Percentiles rank a stretch among this genome's conserved stretches.
phyloP scores from a whole-genome alignment of 768 basidiomycete species.

The Boletales sp. region DNA sequence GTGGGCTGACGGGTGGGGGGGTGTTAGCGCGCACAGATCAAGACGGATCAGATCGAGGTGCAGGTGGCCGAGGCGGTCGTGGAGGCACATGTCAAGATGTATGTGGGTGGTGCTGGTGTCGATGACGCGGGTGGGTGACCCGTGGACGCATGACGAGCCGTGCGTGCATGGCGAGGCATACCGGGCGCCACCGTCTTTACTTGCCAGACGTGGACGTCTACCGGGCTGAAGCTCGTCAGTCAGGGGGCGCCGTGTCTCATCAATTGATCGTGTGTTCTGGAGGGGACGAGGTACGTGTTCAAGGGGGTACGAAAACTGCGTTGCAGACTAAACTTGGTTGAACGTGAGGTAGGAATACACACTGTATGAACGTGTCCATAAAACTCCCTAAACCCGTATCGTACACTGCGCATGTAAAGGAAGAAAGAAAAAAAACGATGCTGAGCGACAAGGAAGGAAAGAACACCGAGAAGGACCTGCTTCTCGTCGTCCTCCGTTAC shows the following conservation, averaged over 20 bases:
- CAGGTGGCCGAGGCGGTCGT: slow-evolving; percentile 31
- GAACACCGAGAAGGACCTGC: slow-evolving; percentile 16
- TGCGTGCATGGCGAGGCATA: neutral
- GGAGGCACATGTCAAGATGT: slow-evolving; percentile 36
- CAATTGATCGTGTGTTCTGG: too few relatives aligned
- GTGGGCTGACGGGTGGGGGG: neutral
- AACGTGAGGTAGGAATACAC: neutral
- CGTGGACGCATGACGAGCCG: neutral
- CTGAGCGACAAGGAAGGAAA: slow-evolving; percentile 1
- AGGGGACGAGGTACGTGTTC: neutral
- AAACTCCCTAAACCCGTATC: slow-evolving; percentile 1
- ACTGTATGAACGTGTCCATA: slow-evolving; percentile 1
- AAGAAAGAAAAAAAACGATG: too few relatives aligned
- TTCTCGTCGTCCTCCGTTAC: slow-evolving; percentile 13
- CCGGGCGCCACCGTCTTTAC: too few relatives aligned
- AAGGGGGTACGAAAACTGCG: neutral
- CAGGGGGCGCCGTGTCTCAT: too few relatives aligned
- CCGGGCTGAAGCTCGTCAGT: too few relatives aligned
- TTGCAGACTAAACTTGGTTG: neutral
- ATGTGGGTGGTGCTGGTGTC: slow-evolving; percentile 17
- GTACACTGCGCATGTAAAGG: neutral
- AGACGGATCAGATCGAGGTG: slow-evolving; percentile 19
- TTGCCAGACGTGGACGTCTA: too few relatives aligned
- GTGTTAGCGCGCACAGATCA: slow-evolving; percentile 33
- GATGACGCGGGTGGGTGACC: slow-evolving; percentile 11